A percentile compares a stretch with the other conserved stretches of the same genome.
These are phyloP conservation scores for Vaccinium corymbosum DNA, from an alignment of 148 eudicot genomes.

Conservation along the genomic window DNA sequence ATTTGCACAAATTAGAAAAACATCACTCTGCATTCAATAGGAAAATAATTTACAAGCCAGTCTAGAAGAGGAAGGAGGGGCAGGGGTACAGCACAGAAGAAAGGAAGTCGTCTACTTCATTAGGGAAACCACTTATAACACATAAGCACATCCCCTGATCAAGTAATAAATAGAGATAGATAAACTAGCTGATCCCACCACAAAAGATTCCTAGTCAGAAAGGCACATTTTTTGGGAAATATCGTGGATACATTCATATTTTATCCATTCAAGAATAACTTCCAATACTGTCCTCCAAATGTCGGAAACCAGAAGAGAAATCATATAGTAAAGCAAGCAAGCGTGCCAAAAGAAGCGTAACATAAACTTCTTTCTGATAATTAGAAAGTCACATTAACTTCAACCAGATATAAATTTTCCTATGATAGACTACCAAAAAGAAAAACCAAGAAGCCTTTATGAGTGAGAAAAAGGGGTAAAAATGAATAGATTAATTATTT, in stretches of 20 bases:
- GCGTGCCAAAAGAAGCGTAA: background rate
- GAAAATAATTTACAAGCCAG: conserved; percentile 17
- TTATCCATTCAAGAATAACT: background rate
- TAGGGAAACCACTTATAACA: background rate
- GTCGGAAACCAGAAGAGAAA: background rate
- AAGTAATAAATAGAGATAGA: background rate
- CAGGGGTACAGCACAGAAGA: background rate
- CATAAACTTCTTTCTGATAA: background rate
- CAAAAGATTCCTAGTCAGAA: background rate
- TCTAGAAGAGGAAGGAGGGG: background rate
- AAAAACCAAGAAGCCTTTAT: background rate
- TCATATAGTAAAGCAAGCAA: background rate
- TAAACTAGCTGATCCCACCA: background rate
- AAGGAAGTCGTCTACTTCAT: background rate
- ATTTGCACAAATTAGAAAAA: conserved; percentile 76
- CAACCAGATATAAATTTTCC: background rate
- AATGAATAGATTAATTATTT: background rate
- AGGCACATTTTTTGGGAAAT: background rate
- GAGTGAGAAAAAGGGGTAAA: background rate
- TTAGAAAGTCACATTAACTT: background rate
- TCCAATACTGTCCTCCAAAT: background rate
- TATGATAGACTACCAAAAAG: background rate
- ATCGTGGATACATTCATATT: background rate
- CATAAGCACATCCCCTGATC: background rate
- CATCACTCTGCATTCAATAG: conserved; percentile 65